These are phyloP conservation scores for Sanghuangporus weigelae DNA, from an alignment of 1,284 basidiomycete genomes.

Conservation along the genomic window DNA sequence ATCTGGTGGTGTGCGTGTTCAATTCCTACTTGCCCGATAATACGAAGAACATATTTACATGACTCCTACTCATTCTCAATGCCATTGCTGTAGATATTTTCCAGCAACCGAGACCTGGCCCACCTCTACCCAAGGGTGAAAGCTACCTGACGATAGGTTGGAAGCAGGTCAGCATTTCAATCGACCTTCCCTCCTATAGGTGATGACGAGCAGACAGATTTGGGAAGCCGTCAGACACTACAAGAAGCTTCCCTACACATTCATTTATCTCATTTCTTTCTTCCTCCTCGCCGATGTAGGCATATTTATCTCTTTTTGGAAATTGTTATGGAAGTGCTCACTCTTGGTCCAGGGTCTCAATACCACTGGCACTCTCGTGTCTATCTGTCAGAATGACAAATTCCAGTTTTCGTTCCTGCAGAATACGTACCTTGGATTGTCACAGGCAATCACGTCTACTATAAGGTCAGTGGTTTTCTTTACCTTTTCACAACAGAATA, in stretches of 20 bases:
- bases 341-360: slow-evolving; percentile 53
- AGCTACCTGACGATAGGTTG: slow-evolving; percentile 72
- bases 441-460: slow-evolving; percentile 69
- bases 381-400: slow-evolving; percentile 75
- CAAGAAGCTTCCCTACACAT: slow-evolving; percentile 69
- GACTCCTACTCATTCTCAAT: not conserved
- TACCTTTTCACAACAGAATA: slow-evolving; percentile 14
- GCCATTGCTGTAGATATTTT: slow-evolving; percentile 37
- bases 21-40: too few relatives aligned
- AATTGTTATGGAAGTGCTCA: not conserved
- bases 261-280: slow-evolving; percentile 68
- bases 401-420: slow-evolving; percentile 69
- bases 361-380: slow-evolving; percentile 71
- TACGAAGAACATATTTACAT: not conserved
- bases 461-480: slow-evolving; percentile 26
- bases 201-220: slow-evolving; percentile 38
- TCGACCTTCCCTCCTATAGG: not conserved
- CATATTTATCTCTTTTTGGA: not conserved
- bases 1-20: slow-evolving; percentile 76
- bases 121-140: slow-evolving; percentile 65
- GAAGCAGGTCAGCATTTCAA: slow-evolving; percentile 53
- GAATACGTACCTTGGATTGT: slow-evolving; percentile 71
- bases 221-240: slow-evolving; percentile 66
- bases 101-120: slow-evolving; percentile 71
- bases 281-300: slow-evolving; percentile 74